Evolutionary conservation across 2,329 filamentous ascomycete genomes (phyloP), one percentile per base, ranked within the genome.

Genomic region (Teratosphaeria viscida): DNA sequence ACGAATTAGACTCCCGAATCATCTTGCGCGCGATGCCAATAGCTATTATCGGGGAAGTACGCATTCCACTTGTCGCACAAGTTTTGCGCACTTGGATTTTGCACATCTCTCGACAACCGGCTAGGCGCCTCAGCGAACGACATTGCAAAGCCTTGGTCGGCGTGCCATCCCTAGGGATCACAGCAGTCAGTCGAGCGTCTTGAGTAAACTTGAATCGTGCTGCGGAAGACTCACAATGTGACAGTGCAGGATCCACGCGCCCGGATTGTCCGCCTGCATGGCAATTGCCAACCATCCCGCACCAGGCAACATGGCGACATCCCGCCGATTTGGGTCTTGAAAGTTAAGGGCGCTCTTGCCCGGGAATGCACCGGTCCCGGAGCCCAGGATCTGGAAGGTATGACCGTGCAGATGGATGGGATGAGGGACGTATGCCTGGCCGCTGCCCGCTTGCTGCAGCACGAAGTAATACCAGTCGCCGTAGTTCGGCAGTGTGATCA

Each of bases 341-440:
- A 77, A 66, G 6, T 68, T 27, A 19, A 63, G 39, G 56, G 70
- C 62, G 1, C 60, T 59, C 53, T 54, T 32, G 34, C 34, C 27
- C 6, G 53, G 53, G n/a, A 37, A 56, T 5, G 4, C 11, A 39
- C 47, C 47, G 29, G 12, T 34, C 1, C 47, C 39, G 2, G 39
- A 53, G 43, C 37, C 74, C 7, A 77, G 63, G 34, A 77, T 65
- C 62, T 73, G 75, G 61, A 76, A 77, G 62, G 77, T 74, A 62
- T 78, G 77, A 29, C 76, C 74, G 73, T 67, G 27, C 63, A 69
- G n/a, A 66, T 68, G 37, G 54, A 59, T 58, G 60, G 68, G 37
- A 63, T 55, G 39, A 5, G 43, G 43, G 2, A 49, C 43, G 43
- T 49, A 49, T 23, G 43, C 43, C 43, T 49, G 43, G 43, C 43